phyloP scores from a whole-genome alignment of 2,329 filamentous ascomycete genomes.

The Ramularia collo-cygni region DNA sequence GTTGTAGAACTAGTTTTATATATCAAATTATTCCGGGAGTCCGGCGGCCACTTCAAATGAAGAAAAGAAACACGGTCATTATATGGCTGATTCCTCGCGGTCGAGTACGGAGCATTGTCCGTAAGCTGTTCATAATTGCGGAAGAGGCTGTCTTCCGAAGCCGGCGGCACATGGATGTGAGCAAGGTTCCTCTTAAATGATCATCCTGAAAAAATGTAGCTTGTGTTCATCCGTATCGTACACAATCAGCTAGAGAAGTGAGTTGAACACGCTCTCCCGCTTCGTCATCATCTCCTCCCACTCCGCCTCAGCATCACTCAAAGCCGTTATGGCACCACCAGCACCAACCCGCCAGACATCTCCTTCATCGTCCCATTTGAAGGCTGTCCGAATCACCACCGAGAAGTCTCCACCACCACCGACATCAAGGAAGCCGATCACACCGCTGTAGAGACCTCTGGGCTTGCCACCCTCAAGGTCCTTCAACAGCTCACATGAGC shows the following conservation, averaged over 20 bases:
- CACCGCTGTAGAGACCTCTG: slow-evolving; percentile 77
- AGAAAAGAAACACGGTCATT: too few relatives aligned
- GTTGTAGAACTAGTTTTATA: too few relatives aligned
- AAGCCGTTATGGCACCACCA: slow-evolving; percentile 79
- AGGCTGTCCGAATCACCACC: slow-evolving; percentile 80
- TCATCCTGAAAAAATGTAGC: too few relatives aligned
- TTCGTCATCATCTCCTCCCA: slow-evolving; percentile 73
- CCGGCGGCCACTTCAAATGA: too few relatives aligned
- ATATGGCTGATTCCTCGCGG: too few relatives aligned
- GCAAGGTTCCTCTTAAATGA: too few relatives aligned
- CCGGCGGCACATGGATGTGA: too few relatives aligned
- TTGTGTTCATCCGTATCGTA: not conserved
- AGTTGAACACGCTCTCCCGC: slow-evolving; percentile 27
- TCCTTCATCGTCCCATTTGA: slow-evolving; percentile 60
- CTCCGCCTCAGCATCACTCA: slow-evolving; percentile 75
- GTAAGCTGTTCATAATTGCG: too few relatives aligned
- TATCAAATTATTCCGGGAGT: too few relatives aligned
- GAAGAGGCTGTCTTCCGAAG: too few relatives aligned
- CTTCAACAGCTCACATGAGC: slow-evolving; percentile 76
- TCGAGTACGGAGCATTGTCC: too few relatives aligned
- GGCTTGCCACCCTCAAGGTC: slow-evolving; percentile 57
- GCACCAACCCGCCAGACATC: slow-evolving; percentile 74
- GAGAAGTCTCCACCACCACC: slow-evolving; percentile 83
- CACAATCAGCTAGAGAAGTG: slow-evolving; percentile 7
- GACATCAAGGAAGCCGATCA: slow-evolving; percentile 83